A percentile compares a stretch with the other conserved stretches of the same genome.
Conservation (phyloP, 2,329 filamentous ascomycete genomes). For the Neocucurbitaria cava region DNA sequence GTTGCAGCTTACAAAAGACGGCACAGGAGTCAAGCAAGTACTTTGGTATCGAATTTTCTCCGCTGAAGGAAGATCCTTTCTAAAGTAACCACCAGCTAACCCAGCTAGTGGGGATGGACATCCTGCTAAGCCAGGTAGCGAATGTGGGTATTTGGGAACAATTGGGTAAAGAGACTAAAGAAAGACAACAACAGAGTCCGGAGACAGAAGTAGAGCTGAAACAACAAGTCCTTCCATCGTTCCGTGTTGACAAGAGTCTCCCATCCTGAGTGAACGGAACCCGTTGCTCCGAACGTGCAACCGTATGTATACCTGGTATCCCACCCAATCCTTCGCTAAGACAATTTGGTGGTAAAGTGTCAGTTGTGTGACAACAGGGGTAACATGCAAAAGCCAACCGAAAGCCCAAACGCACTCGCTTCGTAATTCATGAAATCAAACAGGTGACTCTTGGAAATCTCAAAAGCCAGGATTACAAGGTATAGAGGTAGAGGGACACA, state of each 20-base stretch:
- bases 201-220: constrained; percentile 10
- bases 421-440: constrained; percentile 47
- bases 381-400: constrained; percentile 42
- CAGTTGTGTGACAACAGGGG: constrained; percentile 30
- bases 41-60: constrained; percentile 41
- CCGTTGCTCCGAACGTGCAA: constrained; percentile 27
- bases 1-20: background rate
- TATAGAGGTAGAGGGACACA: constrained; percentile 18
- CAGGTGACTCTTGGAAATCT: constrained; percentile 25
- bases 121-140: constrained; percentile 31
- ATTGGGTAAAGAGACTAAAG: constrained; percentile 10
- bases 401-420: constrained; percentile 45
- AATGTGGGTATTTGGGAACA: constrained; percentile 34
- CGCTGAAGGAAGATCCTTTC: constrained; percentile 47
- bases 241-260: constrained; percentile 1
- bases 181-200: constrained; percentile 17
- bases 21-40: constrained; percentile 1
- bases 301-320: constrained; percentile 29
- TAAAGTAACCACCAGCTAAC: constrained; percentile 33
- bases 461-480: constrained; percentile 29
- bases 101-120: constrained; percentile 25
- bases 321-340: constrained; percentile 32
- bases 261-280: constrained; percentile 11
- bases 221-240: constrained; percentile 10
- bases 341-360: constrained; percentile 43